Conservation (phyloP, 2,329 filamentous ascomycete genomes). For the Zelopaecilomyces penicillatus region DNA sequence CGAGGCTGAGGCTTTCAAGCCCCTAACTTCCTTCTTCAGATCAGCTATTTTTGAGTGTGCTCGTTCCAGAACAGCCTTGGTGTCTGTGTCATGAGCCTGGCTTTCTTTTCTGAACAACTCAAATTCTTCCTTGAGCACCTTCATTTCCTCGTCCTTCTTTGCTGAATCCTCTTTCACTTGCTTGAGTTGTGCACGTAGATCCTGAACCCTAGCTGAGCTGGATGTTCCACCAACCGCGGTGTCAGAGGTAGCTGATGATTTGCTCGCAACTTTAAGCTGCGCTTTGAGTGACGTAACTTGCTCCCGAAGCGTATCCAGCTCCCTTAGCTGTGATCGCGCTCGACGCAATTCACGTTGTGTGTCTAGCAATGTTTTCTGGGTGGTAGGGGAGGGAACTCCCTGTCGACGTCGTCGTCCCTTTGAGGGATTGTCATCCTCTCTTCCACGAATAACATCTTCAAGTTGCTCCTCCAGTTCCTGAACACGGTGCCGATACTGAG, state of each 20-base stretch:
- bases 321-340: slow-evolving; percentile 44
- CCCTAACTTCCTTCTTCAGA: slow-evolving; percentile 44
- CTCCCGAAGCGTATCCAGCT: slow-evolving; percentile 42
- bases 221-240: slow-evolving; percentile 20
- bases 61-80: slow-evolving; percentile 45
- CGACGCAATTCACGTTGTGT: slow-evolving; percentile 46
- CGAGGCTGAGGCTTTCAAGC: slow-evolving; percentile 27
- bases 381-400: slow-evolving; percentile 37
- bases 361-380: slow-evolving; percentile 43
- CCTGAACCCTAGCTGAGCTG: slow-evolving; percentile 22
- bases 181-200: slow-evolving; percentile 34
- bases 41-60: slow-evolving; percentile 49
- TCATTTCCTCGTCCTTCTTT: slow-evolving; percentile 42
- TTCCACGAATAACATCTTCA: slow-evolving; percentile 30
- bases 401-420: slow-evolving; percentile 22
- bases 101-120: slow-evolving; percentile 45
- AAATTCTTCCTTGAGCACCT: slow-evolving; percentile 42
- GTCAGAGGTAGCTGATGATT: slow-evolving; percentile 12
- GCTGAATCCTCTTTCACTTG: slow-evolving; percentile 35
- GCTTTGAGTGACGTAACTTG: slow-evolving; percentile 46
- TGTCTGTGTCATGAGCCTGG: slow-evolving; percentile 46
- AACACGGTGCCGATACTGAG: slow-evolving; percentile 51
- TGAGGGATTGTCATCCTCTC: slow-evolving; percentile 20
- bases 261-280: slow-evolving; percentile 40
- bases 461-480: slow-evolving; percentile 48